Percentiles rank a stretch among this genome's conserved stretches.
phyloP scores from a whole-genome alignment of 345 rosid species.

The Clarkia xantiana region DNA sequence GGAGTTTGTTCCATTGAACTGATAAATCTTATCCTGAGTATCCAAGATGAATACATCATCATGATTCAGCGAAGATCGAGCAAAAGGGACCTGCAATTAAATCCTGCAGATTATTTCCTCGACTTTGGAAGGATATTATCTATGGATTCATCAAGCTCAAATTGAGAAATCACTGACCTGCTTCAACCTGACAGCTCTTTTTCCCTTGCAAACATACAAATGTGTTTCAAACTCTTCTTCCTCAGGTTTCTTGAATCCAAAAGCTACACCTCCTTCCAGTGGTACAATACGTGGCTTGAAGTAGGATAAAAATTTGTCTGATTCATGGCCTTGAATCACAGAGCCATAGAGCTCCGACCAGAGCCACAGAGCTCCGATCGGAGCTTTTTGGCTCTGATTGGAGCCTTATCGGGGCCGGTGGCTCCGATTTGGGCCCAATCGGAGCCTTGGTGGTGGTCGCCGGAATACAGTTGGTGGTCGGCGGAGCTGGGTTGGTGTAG shows the following conservation, averaged over 20 bases:
- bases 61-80: too few relatives aligned
- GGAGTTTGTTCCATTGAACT: constrained; percentile 95
- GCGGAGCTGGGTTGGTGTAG: too few relatives aligned
- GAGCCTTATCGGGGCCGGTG: too few relatives aligned
- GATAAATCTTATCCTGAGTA: constrained; percentile 67
- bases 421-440: too few relatives aligned
- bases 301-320: constrained; percentile 90
- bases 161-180: constrained; percentile 56
- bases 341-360: too few relatives aligned
- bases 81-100: constrained; percentile 78
- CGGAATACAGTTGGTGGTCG: too few relatives aligned
- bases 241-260: constrained; percentile 75
- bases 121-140: too few relatives aligned
- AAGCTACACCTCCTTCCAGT: constrained; percentile 89
- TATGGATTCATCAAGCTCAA: background rate
- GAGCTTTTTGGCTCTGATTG: too few relatives aligned
- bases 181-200: constrained; percentile 78
- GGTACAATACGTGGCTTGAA: constrained; percentile 96
- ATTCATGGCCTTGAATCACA: constrained; percentile 96
- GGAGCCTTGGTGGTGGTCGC: too few relatives aligned
- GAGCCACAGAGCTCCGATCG: too few relatives aligned
- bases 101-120: constrained; percentile 12
- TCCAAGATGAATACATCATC: constrained; percentile 97
- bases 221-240: too few relatives aligned
- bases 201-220: constrained; percentile 79